Evolutionary conservation across 2,329 filamentous ascomycete species (phyloP).

Genomic region (Cryphonectria carpinicola): DNA sequence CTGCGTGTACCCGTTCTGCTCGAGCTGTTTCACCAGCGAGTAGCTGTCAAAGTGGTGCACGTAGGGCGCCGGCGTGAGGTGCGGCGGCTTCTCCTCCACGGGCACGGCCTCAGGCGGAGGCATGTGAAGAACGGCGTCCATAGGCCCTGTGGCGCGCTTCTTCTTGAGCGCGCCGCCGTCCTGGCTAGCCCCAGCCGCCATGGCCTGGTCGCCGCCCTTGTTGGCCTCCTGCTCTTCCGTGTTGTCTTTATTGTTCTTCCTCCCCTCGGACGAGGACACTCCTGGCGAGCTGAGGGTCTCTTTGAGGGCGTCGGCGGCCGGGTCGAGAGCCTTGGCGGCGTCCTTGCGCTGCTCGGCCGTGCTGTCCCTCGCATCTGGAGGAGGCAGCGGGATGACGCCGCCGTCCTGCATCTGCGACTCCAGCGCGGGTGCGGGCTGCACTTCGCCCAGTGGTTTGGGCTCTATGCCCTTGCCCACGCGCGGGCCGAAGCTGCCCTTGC

Average conservation of each 20-base stretch:
- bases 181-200: slow-evolving; percentile 17
- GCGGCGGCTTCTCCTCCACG: slow-evolving; percentile 57
- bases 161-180: slow-evolving; percentile 37
- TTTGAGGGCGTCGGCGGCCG: slow-evolving; percentile 22
- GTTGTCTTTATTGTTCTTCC: slow-evolving; percentile 27
- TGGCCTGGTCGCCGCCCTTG: neutral
- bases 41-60: slow-evolving; percentile 98
- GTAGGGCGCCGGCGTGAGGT: slow-evolving; percentile 76
- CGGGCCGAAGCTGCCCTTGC: slow-evolving; percentile 52
- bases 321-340: slow-evolving; percentile 26
- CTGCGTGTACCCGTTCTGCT: slow-evolving; percentile 70
- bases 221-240: slow-evolving; percentile 20
- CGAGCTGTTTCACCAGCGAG: slow-evolving; percentile 80
- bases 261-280: slow-evolving; percentile 26
- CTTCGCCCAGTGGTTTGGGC: slow-evolving; percentile 43
- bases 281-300: slow-evolving; percentile 26
- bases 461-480: slow-evolving; percentile 66
- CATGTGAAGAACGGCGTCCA: slow-evolving; percentile 57
- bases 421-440: slow-evolving; percentile 28
- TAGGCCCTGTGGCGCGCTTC: slow-evolving; percentile 48
- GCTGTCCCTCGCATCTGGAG: slow-evolving; percentile 16
- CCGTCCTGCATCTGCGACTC: slow-evolving; percentile 28
- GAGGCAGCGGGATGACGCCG: slow-evolving; percentile 10
- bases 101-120: slow-evolving; percentile 45
- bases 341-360: slow-evolving; percentile 26